Percentiles rank a stretch among this genome's conserved stretches.
Conservation (phyloP, 2,329 filamentous ascomycete species). For the Botryotinia convoluta region DNA sequence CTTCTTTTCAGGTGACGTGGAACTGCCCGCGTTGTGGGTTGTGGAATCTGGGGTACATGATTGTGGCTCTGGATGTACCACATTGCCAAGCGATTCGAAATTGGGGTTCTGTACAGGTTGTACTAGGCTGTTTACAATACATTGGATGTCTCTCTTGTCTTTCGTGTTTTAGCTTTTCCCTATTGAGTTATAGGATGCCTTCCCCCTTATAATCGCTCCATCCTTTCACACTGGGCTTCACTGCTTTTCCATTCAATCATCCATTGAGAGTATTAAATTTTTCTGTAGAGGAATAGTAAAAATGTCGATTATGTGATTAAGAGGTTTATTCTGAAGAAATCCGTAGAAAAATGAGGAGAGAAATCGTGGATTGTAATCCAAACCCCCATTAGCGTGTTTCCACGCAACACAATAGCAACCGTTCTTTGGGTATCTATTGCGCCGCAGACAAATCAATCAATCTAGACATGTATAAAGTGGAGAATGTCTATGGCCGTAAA, state of each 20-base stretch:
- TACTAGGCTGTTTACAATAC: background rate
- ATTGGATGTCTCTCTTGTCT: background rate
- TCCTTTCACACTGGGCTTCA: background rate
- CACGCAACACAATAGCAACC: background rate
- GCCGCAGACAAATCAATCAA: background rate
- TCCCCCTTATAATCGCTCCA: background rate
- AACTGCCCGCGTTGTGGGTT: background rate
- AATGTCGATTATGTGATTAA: background rate
- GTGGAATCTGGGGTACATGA: background rate
- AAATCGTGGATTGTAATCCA: background rate
- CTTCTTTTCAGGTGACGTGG: background rate
- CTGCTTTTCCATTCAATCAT: background rate
- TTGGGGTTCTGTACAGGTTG: no score
- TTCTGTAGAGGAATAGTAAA: background rate
- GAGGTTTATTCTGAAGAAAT: background rate
- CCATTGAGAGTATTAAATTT: no score
- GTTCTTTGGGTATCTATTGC: background rate
- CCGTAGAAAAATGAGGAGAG: background rate
- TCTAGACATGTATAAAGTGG: background rate
- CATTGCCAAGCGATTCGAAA: background rate
- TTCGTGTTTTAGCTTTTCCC: rapidly evolving
- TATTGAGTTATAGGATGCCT: background rate
- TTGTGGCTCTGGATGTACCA: background rate
- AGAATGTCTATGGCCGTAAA: background rate
- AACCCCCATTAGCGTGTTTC: background rate